A percentile compares a stretch with the other conserved stretches of the same genome.
Conservation (phyloP, 352 stramenopile species). For the Globisporangium echinulatum region DNA sequence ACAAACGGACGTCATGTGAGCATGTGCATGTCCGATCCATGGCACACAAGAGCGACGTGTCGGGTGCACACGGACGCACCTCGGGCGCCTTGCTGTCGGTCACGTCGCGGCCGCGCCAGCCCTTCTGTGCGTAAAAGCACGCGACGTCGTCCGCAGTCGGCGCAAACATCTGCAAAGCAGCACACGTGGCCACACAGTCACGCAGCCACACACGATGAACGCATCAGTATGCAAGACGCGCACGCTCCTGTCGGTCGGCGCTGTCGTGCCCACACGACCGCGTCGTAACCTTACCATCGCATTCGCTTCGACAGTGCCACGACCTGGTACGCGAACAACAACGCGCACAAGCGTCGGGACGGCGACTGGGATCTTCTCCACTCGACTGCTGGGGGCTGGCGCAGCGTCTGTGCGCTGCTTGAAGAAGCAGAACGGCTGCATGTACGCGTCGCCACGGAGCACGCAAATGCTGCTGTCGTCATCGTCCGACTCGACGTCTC, state of each 20-base stretch:
- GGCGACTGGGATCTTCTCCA: constrained; percentile 36
- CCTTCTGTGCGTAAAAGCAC: constrained; percentile 22
- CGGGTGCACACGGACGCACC: neutral
- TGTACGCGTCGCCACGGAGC: constrained; percentile 54
- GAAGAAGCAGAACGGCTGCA: constrained; percentile 68
- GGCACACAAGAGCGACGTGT: neutral
- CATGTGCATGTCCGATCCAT: neutral
- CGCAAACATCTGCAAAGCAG: constrained; percentile 22
- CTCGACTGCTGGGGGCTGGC: neutral
- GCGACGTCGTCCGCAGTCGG: constrained; percentile 22
- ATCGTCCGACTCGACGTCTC: constrained; percentile 9
- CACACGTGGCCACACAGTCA: neutral
- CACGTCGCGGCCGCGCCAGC: constrained; percentile 28
- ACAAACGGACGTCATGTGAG: neutral
- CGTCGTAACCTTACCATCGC: constrained; percentile 38
- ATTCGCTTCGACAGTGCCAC: constrained; percentile 48
- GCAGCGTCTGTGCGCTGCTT: neutral
- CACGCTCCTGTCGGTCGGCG: neutral
- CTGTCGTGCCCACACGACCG: too few relatives aligned
- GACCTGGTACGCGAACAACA: constrained; percentile 38
- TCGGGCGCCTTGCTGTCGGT: constrained; percentile 4
- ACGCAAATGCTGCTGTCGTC: constrained; percentile 27
- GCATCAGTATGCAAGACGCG: neutral
- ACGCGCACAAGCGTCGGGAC: constrained; percentile 71
- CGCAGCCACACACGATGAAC: neutral